A percentile compares a stretch with the other conserved stretches of the same genome.
Evolutionary conservation across 345 rosid species (phyloP).

Genomic region (Salix arbutifolia): DNA sequence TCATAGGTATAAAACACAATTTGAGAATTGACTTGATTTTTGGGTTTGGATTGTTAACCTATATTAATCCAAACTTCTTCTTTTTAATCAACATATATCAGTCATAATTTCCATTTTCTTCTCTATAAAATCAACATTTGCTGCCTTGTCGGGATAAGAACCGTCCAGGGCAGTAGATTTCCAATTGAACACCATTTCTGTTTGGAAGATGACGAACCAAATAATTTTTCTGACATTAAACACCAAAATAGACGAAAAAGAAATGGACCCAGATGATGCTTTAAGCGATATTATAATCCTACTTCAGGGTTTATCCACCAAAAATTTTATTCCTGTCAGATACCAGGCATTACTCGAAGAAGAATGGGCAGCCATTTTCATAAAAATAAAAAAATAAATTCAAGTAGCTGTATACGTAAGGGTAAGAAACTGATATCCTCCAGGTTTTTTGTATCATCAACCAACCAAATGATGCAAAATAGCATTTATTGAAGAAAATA

Average conservation of each 20-base stretch:
- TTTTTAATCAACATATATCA: too few species aligned
- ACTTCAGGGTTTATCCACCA: neutral
- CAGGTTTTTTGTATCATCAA: constrained; percentile 11
- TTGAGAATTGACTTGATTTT: too few species aligned
- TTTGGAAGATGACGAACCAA: neutral
- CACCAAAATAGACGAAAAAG: too few species aligned
- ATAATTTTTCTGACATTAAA: too few species aligned
- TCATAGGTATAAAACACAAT: too few species aligned
- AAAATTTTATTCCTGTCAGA: neutral
- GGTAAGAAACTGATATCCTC: neutral
- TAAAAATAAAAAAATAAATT: too few species aligned
- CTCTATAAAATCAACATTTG: too few species aligned
- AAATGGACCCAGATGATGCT: too few species aligned
- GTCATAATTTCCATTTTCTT: too few species aligned
- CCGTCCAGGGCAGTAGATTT: neutral
- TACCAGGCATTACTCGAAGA: neutral
- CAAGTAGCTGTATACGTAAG: neutral
- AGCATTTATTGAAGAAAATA: neutral
- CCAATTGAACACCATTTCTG: neutral
- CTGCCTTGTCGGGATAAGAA: too few species aligned
- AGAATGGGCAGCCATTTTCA: neutral
- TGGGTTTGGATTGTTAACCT: too few species aligned
- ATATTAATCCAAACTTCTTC: too few species aligned
- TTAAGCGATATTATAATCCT: neutral
- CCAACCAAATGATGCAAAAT: neutral